Percentiles rank a stretch among this genome's conserved stretches.
phyloP scores from a whole-genome alignment of 495 filamentous ascomycete genomes.

The Aspergillus funiculosus region DNA sequence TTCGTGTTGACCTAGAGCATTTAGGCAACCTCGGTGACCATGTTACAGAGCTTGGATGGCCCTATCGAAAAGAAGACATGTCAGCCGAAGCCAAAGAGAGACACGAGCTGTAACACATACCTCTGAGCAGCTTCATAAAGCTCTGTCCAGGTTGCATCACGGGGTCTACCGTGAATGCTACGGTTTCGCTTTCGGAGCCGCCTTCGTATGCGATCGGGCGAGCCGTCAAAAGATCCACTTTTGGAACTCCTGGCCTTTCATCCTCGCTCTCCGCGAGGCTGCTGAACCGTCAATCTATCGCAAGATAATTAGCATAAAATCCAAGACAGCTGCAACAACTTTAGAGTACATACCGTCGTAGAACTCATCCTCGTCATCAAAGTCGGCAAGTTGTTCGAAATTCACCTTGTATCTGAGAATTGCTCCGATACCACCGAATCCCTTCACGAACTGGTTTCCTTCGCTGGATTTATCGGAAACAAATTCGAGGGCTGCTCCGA shows the following conservation, averaged over 20 bases:
- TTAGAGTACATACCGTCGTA: conserved; percentile 70
- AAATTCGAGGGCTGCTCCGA: conserved; percentile 93
- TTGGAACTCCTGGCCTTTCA: conserved; percentile 65
- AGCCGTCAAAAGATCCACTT: conserved; percentile 56
- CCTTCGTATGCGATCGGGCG: conserved; percentile 41
- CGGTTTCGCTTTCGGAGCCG: conserved; percentile 33
- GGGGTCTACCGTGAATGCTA: conserved; percentile 30
- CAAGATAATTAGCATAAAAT: conserved; percentile 20
- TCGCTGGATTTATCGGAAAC: conserved; percentile 95
- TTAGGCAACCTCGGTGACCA: conserved; percentile 28
- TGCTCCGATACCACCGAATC: conserved; percentile 96
- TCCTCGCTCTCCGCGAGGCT: conserved; percentile 88
- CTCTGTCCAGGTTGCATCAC: conserved; percentile 29
- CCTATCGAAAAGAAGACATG: conserved; percentile 20
- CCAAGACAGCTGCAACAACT: conserved; percentile 1
- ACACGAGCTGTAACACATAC: conserved; percentile 18
- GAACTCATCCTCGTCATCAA: conserved; percentile 95
- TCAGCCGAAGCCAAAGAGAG: neutral
- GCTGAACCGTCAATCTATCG: conserved; percentile 83
- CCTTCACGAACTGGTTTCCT: conserved; percentile 99
- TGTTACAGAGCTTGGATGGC: conserved; percentile 44
- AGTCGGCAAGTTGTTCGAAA: conserved; percentile 96
- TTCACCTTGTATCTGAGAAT: conserved; percentile 99
- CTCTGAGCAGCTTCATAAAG: conserved; percentile 37
- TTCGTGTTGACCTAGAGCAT: conserved; percentile 25